phyloP scores from a whole-genome alignment of 768 basidiomycete species.

The Xerocomellus chrysenteron region DNA sequence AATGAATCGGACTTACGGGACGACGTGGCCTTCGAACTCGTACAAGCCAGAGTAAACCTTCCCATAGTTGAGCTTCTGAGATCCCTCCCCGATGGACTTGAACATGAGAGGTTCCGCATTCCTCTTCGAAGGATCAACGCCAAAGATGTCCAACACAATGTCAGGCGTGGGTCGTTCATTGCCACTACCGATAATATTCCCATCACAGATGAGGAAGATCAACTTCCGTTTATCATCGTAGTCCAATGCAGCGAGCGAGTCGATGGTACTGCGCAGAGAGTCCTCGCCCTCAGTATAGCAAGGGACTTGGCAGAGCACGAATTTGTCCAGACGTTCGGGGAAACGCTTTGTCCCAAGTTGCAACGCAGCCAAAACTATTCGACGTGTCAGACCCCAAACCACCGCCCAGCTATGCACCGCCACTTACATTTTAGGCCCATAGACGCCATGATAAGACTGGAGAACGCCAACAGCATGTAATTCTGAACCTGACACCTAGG shows the following conservation, averaged over 20 bases:
- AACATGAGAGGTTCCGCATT: constrained; percentile 66
- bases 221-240: constrained; percentile 74
- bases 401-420: background rate
- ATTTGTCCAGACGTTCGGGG: constrained; percentile 69
- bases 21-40: constrained; percentile 70
- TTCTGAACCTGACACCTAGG: constrained; percentile 62
- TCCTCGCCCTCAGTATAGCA: constrained; percentile 76
- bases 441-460: constrained; percentile 54
- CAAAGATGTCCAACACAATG: constrained; percentile 65
- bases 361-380: constrained; percentile 59
- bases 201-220: constrained; percentile 66
- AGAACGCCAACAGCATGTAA: constrained; percentile 54
- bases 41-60: constrained; percentile 71
- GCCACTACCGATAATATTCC: constrained; percentile 69
- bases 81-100: constrained; percentile 67
- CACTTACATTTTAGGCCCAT: constrained; percentile 59
- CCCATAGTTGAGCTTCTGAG: constrained; percentile 66
- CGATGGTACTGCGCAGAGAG: constrained; percentile 64
- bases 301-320: constrained; percentile 65
- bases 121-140: constrained; percentile 60
- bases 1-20: constrained; percentile 44
- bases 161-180: constrained; percentile 67
- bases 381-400: constrained; percentile 8
- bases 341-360: constrained; percentile 59
- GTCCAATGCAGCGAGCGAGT: constrained; percentile 60